Percentiles rank a stretch among this genome's conserved stretches.
Conservation (phyloP, 1,139 yeast genomes). For the Pichia sp. region DNA sequence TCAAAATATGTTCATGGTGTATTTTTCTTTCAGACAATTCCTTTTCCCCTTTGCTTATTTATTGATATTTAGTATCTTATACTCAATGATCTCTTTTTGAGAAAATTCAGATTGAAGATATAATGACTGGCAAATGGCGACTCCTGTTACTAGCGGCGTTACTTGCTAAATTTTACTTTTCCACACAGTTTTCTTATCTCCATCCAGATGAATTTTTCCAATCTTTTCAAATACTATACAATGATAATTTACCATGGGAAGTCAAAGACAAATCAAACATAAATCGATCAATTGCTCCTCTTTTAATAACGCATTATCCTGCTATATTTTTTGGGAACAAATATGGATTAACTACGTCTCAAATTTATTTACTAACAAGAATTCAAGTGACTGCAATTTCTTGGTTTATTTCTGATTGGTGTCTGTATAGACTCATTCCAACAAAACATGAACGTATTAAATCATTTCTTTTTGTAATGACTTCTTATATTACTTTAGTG, state of each 20-base stretch:
- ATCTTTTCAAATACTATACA: constrained; percentile 64
- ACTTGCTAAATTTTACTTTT: constrained; percentile 37
- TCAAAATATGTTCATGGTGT: too few relatives aligned
- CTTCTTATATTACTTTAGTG: constrained; percentile 74
- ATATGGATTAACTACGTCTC: constrained; percentile 36
- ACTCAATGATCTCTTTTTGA: too few relatives aligned
- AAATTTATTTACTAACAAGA: constrained; percentile 52
- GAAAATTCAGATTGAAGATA: too few relatives aligned
- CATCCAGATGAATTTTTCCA: constrained; percentile 99
- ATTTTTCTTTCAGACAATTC: too few relatives aligned
- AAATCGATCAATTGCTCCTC: constrained; percentile 67
- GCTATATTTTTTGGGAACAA: constrained; percentile 35
- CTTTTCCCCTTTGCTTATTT: too few relatives aligned
- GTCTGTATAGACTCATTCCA: constrained; percentile 44
- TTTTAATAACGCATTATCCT: constrained; percentile 68
- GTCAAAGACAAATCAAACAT: constrained; percentile 46
- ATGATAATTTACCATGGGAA: constrained; percentile 79
- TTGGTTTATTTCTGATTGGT: constrained; percentile 54
- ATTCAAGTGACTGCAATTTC: constrained; percentile 49
- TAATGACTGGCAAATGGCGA: constrained; percentile 25
- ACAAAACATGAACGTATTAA: constrained; percentile 59
- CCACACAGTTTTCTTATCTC: constrained; percentile 72
- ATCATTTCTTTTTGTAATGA: constrained; percentile 57
- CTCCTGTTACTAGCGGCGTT: constrained; percentile 36
- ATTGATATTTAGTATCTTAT: too few relatives aligned